Evolutionary conservation across 495 filamentous ascomycete genomes (phyloP).

Genomic region (Aspergillus campestris): DNA sequence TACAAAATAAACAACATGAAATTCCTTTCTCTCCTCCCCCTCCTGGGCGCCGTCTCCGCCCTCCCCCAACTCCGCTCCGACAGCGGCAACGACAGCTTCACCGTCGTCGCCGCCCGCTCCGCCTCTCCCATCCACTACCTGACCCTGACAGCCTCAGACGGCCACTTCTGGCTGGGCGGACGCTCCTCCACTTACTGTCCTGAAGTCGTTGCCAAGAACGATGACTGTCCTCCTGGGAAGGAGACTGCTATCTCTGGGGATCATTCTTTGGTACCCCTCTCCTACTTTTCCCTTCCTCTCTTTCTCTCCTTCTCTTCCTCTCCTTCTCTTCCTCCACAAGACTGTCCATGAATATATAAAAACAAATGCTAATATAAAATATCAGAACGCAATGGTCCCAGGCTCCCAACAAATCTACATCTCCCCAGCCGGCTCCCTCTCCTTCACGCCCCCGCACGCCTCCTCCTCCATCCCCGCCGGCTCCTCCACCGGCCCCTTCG

Average conservation of each 20-base stretch:
- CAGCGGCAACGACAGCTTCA: constrained; percentile 15
- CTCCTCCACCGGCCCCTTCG: background rate
- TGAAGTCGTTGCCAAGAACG: background rate
- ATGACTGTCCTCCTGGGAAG: background rate
- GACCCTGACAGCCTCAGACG: background rate
- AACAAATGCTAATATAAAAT: background rate
- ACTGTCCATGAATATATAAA: too few species aligned
- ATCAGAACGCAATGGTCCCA: background rate
- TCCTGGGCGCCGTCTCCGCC: background rate
- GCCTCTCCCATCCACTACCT: background rate
- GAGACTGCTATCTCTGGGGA: background rate
- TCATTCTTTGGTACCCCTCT: background rate
- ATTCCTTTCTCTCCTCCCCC: constrained; percentile 2
- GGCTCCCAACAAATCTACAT: background rate
- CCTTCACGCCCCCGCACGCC: background rate
- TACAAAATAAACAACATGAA: constrained; percentile 1
- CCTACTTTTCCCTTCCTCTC: background rate
- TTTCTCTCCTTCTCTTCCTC: too few species aligned
- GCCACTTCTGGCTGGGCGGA: background rate
- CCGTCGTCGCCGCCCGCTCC: background rate
- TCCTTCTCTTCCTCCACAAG: too few species aligned
- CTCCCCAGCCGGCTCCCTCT: background rate
- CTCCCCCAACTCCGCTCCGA: background rate
- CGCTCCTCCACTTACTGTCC: background rate
- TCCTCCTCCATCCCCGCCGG: too few species aligned